These are phyloP conservation scores for Candida arabinofermentans DNA, from an alignment of 805 yeast species.

Conservation along the genomic window DNA sequence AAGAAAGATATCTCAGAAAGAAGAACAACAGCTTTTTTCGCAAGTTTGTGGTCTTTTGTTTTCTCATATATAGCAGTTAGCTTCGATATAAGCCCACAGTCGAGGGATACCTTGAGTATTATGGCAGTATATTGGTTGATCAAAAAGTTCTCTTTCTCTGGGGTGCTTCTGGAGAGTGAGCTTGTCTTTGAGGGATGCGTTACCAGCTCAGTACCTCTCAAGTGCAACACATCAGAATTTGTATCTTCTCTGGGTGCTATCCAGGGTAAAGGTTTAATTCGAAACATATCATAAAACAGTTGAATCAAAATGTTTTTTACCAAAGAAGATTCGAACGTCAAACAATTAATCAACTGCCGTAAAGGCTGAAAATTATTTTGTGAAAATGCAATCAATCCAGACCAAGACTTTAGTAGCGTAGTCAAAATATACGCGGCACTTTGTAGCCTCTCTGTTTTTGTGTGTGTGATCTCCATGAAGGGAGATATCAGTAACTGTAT, in stretches of 20 bases:
- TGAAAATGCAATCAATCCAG: constrained; percentile 68
- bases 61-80: constrained; percentile 36
- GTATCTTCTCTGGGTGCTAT: constrained; percentile 14
- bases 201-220: constrained; percentile 22
- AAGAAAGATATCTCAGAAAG: constrained; percentile 58
- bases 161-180: constrained; percentile 19
- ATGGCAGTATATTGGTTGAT: constrained; percentile 66
- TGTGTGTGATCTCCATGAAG: constrained; percentile 60
- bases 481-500: constrained; percentile 60
- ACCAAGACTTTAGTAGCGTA: constrained; percentile 62
- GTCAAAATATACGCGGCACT: constrained; percentile 57
- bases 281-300: constrained; percentile 62
- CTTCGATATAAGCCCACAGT: constrained; percentile 49
- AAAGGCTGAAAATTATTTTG: constrained; percentile 53
- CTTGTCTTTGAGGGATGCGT: constrained; percentile 11
- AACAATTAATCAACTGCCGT: constrained; percentile 53
- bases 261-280: constrained; percentile 60
- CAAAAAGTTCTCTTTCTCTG: constrained; percentile 40
- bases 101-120: constrained; percentile 49
- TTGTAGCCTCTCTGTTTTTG: constrained; percentile 51
- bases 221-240: constrained; percentile 8
- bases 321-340: constrained; percentile 52
- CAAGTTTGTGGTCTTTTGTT: constrained; percentile 40
- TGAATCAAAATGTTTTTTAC: constrained; percentile 65
- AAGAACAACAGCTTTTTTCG: constrained; percentile 59